Conservation (phyloP, 179 eudicot species). For the Patellifolia procumbens region DNA sequence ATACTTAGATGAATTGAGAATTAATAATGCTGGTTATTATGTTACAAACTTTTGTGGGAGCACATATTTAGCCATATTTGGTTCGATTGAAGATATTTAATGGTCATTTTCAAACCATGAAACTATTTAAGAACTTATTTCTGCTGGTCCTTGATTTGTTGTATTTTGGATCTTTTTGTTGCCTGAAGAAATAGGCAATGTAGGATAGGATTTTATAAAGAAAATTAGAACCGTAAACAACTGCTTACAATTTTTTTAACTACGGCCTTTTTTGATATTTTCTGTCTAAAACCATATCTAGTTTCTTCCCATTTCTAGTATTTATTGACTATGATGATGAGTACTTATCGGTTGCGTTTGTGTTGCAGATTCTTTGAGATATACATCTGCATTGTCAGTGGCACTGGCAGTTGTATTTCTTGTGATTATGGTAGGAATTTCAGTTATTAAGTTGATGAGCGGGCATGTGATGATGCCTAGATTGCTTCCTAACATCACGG, state of each 20-base stretch:
- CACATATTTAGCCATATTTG: no score
- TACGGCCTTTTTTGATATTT: neutral
- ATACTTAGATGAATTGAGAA: neutral
- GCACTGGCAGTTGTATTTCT: conserved; percentile 62
- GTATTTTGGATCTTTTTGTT: neutral
- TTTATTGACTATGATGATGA: neutral
- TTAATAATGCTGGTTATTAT: neutral
- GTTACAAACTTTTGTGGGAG: neutral
- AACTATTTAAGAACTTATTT: neutral
- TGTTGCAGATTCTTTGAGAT: conserved; percentile 61
- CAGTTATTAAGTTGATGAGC: conserved; percentile 42
- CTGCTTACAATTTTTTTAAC: no score
- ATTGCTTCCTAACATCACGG: conserved; percentile 54
- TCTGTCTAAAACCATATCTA: neutral
- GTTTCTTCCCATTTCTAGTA: neutral
- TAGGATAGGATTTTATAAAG: neutral
- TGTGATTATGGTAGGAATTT: conserved; percentile 53
- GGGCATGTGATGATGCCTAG: conserved; percentile 56
- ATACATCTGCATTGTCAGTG: conserved; percentile 64
- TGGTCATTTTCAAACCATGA: neutral
- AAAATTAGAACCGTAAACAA: neutral
- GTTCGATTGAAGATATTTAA: neutral
- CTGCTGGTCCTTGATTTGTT: neutral
- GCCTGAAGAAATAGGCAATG: neutral
- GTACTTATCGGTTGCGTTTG: conserved; percentile 9